Percentiles rank a stretch among this genome's conserved stretches.
phyloP scores from a whole-genome alignment of 2,329 filamentous ascomycete species.

The Fusarium penzigii region DNA sequence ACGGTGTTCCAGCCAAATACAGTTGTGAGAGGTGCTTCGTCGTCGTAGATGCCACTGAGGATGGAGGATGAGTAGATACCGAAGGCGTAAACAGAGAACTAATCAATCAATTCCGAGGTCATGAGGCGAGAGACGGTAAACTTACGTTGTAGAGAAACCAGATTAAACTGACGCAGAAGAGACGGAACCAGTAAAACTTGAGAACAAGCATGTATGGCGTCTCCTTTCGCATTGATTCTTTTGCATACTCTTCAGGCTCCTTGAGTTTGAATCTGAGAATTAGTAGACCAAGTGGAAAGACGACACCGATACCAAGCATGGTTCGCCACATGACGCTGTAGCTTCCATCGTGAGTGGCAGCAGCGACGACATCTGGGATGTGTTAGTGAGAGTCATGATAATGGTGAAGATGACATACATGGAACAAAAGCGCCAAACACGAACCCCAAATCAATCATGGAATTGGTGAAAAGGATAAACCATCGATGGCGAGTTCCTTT shows the following conservation, averaged over 20 bases:
- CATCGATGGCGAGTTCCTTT: conserved; percentile 80
- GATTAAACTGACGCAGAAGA: conserved; percentile 70
- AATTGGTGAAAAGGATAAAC: conserved; percentile 90
- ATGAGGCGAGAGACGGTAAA: not conserved
- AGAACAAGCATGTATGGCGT: conserved; percentile 58
- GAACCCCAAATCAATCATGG: conserved; percentile 83
- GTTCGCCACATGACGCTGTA: conserved; percentile 79
- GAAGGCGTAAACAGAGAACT: conserved; percentile 82
- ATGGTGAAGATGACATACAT: conserved; percentile 32
- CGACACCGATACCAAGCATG: conserved; percentile 73
- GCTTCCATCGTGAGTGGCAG: conserved; percentile 60
- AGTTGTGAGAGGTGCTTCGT: conserved; percentile 66
- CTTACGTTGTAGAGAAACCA: conserved; percentile 82
- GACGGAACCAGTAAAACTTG: conserved; percentile 71
- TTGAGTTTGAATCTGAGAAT: conserved; percentile 71
- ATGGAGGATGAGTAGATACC: conserved; percentile 82
- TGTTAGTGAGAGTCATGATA: not conserved
- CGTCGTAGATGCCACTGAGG: conserved; percentile 63
- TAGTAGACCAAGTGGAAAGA: conserved; percentile 74
- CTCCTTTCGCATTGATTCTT: conserved; percentile 65
- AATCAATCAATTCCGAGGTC: not conserved
- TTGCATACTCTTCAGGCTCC: conserved; percentile 77
- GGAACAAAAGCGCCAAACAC: conserved; percentile 79
- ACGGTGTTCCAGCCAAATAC: conserved; percentile 87
- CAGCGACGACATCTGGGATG: conserved; percentile 49